Evolutionary conservation across 176 grass and related monocot genomes (phyloP), one percentile per base, ranked within the genome.

Genomic region (Miscanthus lutarioriparius): DNA sequence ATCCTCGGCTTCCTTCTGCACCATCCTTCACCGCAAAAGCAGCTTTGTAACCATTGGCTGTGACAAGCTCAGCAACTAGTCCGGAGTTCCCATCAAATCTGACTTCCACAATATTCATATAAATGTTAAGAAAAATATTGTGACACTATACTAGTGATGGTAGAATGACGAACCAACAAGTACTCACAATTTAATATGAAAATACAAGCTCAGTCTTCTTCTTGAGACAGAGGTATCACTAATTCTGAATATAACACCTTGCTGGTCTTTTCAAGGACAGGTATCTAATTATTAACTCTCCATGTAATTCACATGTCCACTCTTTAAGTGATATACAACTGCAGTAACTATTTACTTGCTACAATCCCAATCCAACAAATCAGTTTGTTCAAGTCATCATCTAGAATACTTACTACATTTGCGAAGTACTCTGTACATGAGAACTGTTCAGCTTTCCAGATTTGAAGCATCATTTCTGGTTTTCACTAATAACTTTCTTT

Each of bases 1-100:
- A 96, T 90, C 93, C 96, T 76, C 88, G 85, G 79, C 78, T 39
- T 89, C 93, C 96, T 67, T 96, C 96, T 13, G 88, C 96, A 72
- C 96, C 96, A 85, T 96, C 97, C 90, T 92, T 99, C 7, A 96
- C 91, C 1, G 93, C 90, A 35, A 89, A 99, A 69, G 93, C 93
- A 86, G 91, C 79, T 85, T 99, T 96, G 64, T 92, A 99, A 74
- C 97, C 97, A 86, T 96, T 99, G 47, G 88, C 74, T 67, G 93
- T 89, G 36, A 90, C 78, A 72, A 99, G 88, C 61, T 99, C 97
- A 73, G 97, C 90, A 79, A 94, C 91, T 54, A 96, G 80, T 71
- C 91, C 82, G 3, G 93, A 96, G 37, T 91, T 94, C 84, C 93
- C 97, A 51, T 99, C 91, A 86, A 94, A 92, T 80, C 97, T 99